Base-by-base conservation (phyloP, 345 rosid species). In the Syzygium grande region DNA sequence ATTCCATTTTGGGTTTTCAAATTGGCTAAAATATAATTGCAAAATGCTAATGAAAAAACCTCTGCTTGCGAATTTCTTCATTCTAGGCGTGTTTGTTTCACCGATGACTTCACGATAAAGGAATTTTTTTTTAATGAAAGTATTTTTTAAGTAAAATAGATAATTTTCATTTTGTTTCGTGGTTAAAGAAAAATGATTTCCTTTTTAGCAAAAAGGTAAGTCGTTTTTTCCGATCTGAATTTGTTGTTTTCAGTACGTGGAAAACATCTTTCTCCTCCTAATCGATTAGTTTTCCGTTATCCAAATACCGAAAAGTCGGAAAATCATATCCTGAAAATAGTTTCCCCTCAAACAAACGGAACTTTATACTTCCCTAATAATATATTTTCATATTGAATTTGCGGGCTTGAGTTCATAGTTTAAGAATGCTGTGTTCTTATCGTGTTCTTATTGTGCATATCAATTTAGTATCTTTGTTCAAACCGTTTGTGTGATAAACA, bases 271-370 rank as follows among this genome's bases (percentile, higher is more conserved):
- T n/a, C 17, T 43, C 3, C 16, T 6, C 3, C 16, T 6, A 2
- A 13, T n/a, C 0, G 19, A 61, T 61, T 3, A n/a, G 5, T 61
- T n/a, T 61, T n/a, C 6, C 0, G 0, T 61, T 2, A n/a, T n/a
- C 30, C 7, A 59, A 59, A 5, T 7, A 61, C 0, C 3, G 2
- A 4, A 0, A 0, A n/a, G 0, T n/a, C 0, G 2, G 4, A n/a
- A 61, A 59, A 12, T 2, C 12, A 7, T n/a, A 5, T n/a, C 29
- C 73, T 4, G 2, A n/a, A 61, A 61, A 7, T 30, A n/a, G 1
- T 61, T 12, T 61, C n/a, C 73, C 34, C n/a, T 13, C 0, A n/a
- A n/a, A 61, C 9, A 13, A 61, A 61, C 0, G 17, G 17, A 2
- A 34, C 9, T n/a, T 61, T n/a, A n/a, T 61, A 61, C 34, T n/a